Evolutionary conservation across 1,284 basidiomycete genomes (phyloP), one percentile per base, ranked within the genome.

Genomic region (Marasmius tenuissimus): DNA sequence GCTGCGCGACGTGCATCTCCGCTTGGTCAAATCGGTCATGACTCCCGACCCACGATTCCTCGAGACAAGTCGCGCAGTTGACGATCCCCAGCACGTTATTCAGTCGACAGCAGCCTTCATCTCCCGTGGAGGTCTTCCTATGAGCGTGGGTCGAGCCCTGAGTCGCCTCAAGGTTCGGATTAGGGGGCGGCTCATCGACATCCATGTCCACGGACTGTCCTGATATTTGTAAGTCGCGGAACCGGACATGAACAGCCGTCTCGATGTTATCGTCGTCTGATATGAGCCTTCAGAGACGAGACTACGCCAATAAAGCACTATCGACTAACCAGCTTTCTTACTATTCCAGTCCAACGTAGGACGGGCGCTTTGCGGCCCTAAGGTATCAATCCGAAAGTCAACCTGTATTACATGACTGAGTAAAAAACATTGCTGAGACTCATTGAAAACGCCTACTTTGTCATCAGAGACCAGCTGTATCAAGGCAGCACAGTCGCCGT

Each of bases 181-280:
- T 69, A 49, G 57, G 64, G 63, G 50, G 27, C 14, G 33, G 34
- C 39, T 65, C 47, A 48, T 72, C 73, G 49, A 66, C 61, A 16
- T 66, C 64, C 59, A 66, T 66, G 38, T 22, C 27, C 12, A 18
- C 52, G 37, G 35, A 7, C 45, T 48, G 34, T 18, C 22, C 27
- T n/a, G 34, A 10, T 47, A 57, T 47, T 9, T 52, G 40, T 11
- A 69, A 52, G 47, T 69, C 68, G 48, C 69, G 67, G 69, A 84
- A 83, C 40, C 77, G 82, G 57, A 89, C 76, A 61, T 75, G 74
- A 53, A 93, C 76, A 7, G 74, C 71, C 0, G 86, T 88, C 72
- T 93, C 91, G 59, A 93, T 87, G 65, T 93, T 83, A 71, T 92
- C 88, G 68, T 93, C 91, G 68, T 91, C 92, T 93, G 63, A n/a